Evolutionary conservation across 1,284 basidiomycete genomes (phyloP), one percentile per base, ranked within the genome.

Genomic region (Fomitopsis betulina): DNA sequence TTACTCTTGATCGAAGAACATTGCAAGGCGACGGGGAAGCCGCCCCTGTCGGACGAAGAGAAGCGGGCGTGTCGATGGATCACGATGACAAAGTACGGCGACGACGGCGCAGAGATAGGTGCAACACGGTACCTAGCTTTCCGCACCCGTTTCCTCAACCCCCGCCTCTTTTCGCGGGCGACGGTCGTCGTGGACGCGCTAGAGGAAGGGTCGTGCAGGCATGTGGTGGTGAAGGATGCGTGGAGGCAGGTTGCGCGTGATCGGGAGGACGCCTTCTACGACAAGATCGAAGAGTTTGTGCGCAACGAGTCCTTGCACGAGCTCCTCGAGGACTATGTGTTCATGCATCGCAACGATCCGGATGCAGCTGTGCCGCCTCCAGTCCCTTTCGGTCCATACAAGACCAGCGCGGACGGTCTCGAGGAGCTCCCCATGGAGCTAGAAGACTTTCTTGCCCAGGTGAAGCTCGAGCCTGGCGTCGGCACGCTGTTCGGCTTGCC

Each of bases 151-250:
- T 59, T 57, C 50, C 47, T 60, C 25, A 63, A 59, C 33, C 54
- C 49, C 3, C 51, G 53, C 8, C 56, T 65, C 13, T 62, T 65
- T 49, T 63, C 60, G 3, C 58, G 62, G 0, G 56, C 63, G 0
- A 63, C 62, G 1, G 58, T 57, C 8, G 58, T 60, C 10, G 62
- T 60, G 62, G 30, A 38, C 13, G 53, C 53, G 3, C 38, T 62
- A 23, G 25, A 47, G 45, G 39, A 43, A 27, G 10, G 30, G 50
- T 37, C 37, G 40, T 23, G 54, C 13, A 10, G 19, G 39, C 25
- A 19, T 15, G 45, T 43, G 23, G 57, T 60, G 42, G n/a, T 65
- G 47, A 65, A 65, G 54, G 64, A 65, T 5, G 47, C 62, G 1
- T 63, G 64, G 62, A 57, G 59, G 0, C 60, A 59, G 32, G 17